These are phyloP conservation scores for Fimicolochytrium jonesii DNA, from an alignment of 192 early-diverging fungal genomes.

Conservation along the genomic window DNA sequence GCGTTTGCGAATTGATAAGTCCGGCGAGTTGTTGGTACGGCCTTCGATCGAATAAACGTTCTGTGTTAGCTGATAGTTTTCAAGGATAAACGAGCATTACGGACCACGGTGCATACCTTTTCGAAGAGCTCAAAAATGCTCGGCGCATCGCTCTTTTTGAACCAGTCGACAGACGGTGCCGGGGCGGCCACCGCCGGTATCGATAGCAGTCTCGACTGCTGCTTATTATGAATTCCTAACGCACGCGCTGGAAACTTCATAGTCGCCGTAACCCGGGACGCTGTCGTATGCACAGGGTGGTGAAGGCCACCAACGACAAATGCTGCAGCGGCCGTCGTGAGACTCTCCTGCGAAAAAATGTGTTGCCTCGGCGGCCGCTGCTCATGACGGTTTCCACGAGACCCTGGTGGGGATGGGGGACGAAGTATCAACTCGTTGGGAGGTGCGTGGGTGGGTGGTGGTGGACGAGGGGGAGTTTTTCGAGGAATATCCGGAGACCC, in stretches of 20 bases:
- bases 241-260: not conserved
- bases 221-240: not conserved
- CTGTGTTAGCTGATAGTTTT: not conserved
- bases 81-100: not conserved
- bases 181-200: conserved; percentile 22
- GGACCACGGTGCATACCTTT: conserved; percentile 6
- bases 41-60: conserved; percentile 2
- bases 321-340: not conserved
- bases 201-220: conserved; percentile 14
- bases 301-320: not conserved
- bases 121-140: conserved; percentile 32
- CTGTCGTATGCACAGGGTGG: not conserved
- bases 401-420: conserved; percentile 2
- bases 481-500: too few species aligned
- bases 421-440: not conserved
- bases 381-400: not conserved
- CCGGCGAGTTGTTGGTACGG: conserved; percentile 6
- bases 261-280: not conserved
- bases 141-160: conserved; percentile 9
- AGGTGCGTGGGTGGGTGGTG: too few species aligned
- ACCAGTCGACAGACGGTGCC: conserved; percentile 14
- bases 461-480: too few species aligned
- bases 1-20: conserved; percentile 57
- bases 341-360: not conserved
- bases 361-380: not conserved